A percentile compares a stretch with the other conserved stretches of the same genome.
Conservation (phyloP, 371 early-diverging fungal genomes). For the Synchytrium microbalum region DNA sequence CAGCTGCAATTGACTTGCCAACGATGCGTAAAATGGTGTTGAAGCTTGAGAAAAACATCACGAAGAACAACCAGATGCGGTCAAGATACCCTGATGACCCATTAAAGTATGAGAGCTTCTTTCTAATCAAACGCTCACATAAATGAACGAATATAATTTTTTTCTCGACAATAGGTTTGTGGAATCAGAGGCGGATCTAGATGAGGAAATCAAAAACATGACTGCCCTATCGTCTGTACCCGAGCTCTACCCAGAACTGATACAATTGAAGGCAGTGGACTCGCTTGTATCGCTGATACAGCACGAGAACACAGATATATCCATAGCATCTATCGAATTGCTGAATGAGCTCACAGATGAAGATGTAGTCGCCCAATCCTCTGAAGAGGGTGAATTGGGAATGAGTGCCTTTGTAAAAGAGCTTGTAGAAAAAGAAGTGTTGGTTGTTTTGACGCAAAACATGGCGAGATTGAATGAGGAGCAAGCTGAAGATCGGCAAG, state of each 20-base stretch:
- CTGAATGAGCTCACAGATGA: conserved; percentile 86
- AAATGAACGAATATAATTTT: neutral
- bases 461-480: conserved; percentile 70
- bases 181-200: conserved; percentile 91
- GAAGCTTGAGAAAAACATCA: conserved; percentile 76
- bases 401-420: conserved; percentile 62
- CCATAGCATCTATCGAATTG: conserved; percentile 73
- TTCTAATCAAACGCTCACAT: neutral
- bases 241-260: conserved; percentile 62
- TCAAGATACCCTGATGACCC: conserved; percentile 74
- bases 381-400: conserved; percentile 53
- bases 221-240: conserved; percentile 69
- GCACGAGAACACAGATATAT: conserved; percentile 92
- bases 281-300: conserved; percentile 65
- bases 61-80: conserved; percentile 79
- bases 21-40: conserved; percentile 67
- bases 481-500: conserved; percentile 64
- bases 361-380: conserved; percentile 58
- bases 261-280: conserved; percentile 56
- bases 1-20: conserved; percentile 51
- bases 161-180: conserved; percentile 54
- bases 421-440: conserved; percentile 65
- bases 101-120: conserved; percentile 38
- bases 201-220: conserved; percentile 75
- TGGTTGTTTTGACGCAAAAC: conserved; percentile 72